Conservation (phyloP, 176 grass and related monocot species). For the Eragrostis curvula region DNA sequence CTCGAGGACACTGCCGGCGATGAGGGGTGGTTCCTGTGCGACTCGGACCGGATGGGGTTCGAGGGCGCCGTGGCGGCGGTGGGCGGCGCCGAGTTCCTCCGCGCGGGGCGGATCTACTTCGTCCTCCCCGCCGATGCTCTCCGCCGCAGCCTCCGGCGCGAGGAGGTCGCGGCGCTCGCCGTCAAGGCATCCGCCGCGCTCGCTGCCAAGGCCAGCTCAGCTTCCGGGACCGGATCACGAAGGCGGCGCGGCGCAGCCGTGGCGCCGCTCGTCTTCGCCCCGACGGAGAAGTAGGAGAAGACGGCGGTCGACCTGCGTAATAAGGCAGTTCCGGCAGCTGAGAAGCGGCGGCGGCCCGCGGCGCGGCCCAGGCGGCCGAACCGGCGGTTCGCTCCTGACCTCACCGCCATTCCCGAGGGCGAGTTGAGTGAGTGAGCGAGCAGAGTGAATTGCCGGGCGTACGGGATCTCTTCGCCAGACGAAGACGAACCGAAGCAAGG, state of each 20-base stretch:
- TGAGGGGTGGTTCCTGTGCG: slow-evolving; percentile 56
- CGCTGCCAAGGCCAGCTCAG: not conserved
- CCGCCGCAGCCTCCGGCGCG: slow-evolving; percentile 37
- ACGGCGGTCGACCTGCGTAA: not conserved
- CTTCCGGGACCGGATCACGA: not conserved
- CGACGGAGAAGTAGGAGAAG: not conserved
- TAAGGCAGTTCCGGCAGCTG: not conserved
- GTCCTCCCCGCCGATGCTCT: slow-evolving; percentile 49
- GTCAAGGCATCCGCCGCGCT: slow-evolving; percentile 55
- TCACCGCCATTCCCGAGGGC: no score
- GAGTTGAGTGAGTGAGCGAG: no score
- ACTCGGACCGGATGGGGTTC: slow-evolving; percentile 68
- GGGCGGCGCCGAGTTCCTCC: slow-evolving; percentile 28
- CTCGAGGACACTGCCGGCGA: slow-evolving; percentile 26
- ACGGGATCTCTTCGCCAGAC: no score
- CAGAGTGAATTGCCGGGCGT: no score
- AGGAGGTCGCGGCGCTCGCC: slow-evolving; percentile 68
- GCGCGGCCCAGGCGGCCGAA: not conserved
- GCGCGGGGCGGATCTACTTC: slow-evolving; percentile 71
- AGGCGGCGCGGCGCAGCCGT: slow-evolving; percentile 22
- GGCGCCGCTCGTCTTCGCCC: slow-evolving; percentile 45
- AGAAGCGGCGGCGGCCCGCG: not conserved
- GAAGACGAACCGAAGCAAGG: no score
- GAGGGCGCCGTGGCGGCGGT: slow-evolving; percentile 44
- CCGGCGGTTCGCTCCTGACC: slow-evolving; percentile 43